Conservation (phyloP, 2,329 filamentous ascomycete species). For the Arthroderma sp. region DNA sequence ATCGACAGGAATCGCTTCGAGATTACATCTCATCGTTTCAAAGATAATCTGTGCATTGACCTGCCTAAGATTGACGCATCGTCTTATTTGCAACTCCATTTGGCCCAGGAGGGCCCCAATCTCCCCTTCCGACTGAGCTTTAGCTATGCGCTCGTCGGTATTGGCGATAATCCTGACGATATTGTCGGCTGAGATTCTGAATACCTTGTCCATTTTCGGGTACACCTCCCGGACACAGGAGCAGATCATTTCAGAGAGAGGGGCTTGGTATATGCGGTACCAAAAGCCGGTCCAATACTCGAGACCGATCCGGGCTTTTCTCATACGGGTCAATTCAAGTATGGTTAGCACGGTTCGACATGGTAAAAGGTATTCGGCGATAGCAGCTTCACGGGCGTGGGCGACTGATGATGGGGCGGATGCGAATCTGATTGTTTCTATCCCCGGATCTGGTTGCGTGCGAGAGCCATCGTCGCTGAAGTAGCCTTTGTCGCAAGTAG, state of each 20-base stretch:
- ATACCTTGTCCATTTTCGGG: slow-evolving; percentile 16
- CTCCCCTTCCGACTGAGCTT: slow-evolving; percentile 13
- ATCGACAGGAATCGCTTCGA: slow-evolving; percentile 19
- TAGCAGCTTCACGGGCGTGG: too few species aligned
- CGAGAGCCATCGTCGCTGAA: too few species aligned
- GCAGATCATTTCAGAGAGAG: slow-evolving; percentile 9
- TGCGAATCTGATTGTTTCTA: too few species aligned
- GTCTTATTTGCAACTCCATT: slow-evolving; percentile 16
- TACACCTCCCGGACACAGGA: slow-evolving; percentile 8
- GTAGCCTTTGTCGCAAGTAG: too few species aligned
- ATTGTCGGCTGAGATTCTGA: slow-evolving; percentile 15
- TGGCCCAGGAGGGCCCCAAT: slow-evolving; percentile 14
- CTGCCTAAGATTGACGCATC: slow-evolving; percentile 13
- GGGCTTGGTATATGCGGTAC: slow-evolving; percentile 15
- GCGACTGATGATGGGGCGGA: too few species aligned
- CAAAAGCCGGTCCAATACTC: slow-evolving; percentile 19
- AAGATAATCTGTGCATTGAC: slow-evolving; percentile 14
- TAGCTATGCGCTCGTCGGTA: slow-evolving; percentile 11
- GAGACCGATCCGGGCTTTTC: slow-evolving; percentile 18
- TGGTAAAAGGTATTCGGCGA: too few species aligned
- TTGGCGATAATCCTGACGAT: slow-evolving; percentile 15
- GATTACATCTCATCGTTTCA: slow-evolving; percentile 13
- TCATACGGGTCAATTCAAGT: slow-evolving; percentile 19
- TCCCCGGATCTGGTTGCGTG: too few species aligned
- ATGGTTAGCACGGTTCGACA: slow-evolving; percentile 9